Conservation (phyloP, 2,329 filamentous ascomycete genomes). For the Ophiostoma populinum region DNA sequence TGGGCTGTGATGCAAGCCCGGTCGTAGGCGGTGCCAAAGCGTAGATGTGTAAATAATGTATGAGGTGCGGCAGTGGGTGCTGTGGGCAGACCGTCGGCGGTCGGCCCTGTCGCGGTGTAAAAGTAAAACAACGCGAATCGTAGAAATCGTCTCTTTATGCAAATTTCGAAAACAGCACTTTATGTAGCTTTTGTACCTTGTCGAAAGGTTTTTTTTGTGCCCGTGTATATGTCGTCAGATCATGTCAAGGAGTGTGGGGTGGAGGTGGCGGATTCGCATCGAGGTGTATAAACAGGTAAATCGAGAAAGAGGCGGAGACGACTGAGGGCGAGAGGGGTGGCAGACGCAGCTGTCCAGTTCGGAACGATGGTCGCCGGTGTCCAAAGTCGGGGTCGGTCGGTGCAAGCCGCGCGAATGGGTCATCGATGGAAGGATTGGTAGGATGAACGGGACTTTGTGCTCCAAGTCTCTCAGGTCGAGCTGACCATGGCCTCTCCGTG, state of each 20-base stretch:
- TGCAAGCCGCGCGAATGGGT: no score
- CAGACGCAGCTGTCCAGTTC: no score
- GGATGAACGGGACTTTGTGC: no score
- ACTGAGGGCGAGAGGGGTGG: background rate
- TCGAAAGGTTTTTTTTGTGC: constrained; percentile 3
- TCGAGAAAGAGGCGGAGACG: background rate
- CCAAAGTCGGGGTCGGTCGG: no score
- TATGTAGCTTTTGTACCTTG: background rate
- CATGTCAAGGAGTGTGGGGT: constrained; percentile 1
- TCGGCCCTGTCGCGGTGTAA: no score
- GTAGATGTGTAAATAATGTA: background rate
- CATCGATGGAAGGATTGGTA: no score
- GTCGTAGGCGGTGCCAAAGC: no score
- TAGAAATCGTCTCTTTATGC: constrained; percentile 5
- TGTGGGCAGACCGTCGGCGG: background rate
- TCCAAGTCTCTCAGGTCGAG: no score
- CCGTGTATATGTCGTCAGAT: constrained; percentile 5
- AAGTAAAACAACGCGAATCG: constrained; percentile 2
- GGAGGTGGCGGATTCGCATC: background rate
- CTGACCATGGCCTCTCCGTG: no score
- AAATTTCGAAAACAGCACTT: constrained; percentile 1
- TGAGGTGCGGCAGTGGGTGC: background rate
- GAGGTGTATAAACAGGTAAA: background rate
- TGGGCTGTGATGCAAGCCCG: no score
- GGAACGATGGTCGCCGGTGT: no score